A percentile compares a stretch with the other conserved stretches of the same genome.
Evolutionary conservation across 1,139 yeast genomes (phyloP).

Genomic region (Debaryomyces subglobosus): DNA sequence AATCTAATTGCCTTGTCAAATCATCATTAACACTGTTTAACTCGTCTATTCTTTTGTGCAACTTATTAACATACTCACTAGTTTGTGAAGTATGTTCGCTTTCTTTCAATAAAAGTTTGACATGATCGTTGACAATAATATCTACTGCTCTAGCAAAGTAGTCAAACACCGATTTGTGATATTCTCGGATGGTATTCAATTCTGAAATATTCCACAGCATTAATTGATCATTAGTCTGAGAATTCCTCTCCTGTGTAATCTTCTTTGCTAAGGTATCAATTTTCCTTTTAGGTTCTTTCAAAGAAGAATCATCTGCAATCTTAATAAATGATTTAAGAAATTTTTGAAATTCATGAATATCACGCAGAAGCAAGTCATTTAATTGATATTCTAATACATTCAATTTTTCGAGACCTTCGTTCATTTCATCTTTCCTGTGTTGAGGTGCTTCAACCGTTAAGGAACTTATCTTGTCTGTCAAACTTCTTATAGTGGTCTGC

Average conservation of each 20-base stretch:
- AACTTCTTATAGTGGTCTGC: constrained; percentile 33
- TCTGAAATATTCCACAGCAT: constrained; percentile 24
- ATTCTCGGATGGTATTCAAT: constrained; percentile 40
- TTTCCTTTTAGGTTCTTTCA: constrained; percentile 57
- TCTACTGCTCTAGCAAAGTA: constrained; percentile 63
- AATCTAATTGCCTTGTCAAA: constrained; percentile 23
- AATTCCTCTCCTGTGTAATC: neutral
- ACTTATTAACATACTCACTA: constrained; percentile 29
- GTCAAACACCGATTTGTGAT: constrained; percentile 56
- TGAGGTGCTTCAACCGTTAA: constrained; percentile 24
- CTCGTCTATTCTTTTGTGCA: constrained; percentile 36
- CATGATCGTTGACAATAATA: constrained; percentile 60
- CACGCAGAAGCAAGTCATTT: constrained; percentile 40
- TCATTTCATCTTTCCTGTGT: constrained; percentile 16
- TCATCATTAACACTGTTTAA: constrained; percentile 30
- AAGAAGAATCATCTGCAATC: constrained; percentile 60
- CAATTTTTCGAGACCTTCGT: constrained; percentile 15
- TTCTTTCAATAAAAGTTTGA: constrained; percentile 43
- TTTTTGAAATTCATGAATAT: constrained; percentile 44
- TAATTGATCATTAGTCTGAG: constrained; percentile 11
- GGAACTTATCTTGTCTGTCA: constrained; percentile 34
- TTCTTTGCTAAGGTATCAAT: constrained; percentile 37
- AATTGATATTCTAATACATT: constrained; percentile 39
- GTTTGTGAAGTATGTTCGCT: constrained; percentile 25
- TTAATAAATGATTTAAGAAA: constrained; percentile 52